Evolutionary conservation across 2,329 filamentous ascomycete genomes (phyloP).

Genomic region (Penicillium corylophilum): DNA sequence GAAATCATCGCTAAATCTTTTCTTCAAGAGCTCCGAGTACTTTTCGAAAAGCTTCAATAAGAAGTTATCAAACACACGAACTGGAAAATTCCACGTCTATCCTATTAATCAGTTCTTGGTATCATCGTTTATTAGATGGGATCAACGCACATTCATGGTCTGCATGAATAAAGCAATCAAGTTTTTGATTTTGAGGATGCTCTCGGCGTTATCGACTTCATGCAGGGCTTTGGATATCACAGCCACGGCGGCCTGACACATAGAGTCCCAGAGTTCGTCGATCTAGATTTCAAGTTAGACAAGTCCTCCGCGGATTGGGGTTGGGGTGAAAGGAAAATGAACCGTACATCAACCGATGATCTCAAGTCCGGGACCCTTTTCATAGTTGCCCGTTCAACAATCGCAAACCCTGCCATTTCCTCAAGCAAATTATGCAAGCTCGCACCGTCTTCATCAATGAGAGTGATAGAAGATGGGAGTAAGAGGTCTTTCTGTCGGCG

Average conservation of each 20-base stretch:
- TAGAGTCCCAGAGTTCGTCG: constrained; percentile 98
- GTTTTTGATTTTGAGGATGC: constrained; percentile 90
- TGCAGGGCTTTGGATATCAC: constrained; percentile 77
- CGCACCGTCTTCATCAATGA: constrained; percentile 78
- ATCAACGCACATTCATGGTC: constrained; percentile 78
- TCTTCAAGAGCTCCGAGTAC: constrained; percentile 88
- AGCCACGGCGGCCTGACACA: constrained; percentile 83
- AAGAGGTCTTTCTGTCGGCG: constrained; percentile 89
- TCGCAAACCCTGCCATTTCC: constrained; percentile 92
- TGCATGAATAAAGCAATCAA: constrained; percentile 93
- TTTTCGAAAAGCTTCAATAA: constrained; percentile 88
- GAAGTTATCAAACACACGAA: constrained; percentile 76
- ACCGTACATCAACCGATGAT: constrained; percentile 70
- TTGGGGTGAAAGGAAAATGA: not conserved
- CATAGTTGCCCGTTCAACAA: constrained; percentile 94
- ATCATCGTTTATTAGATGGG: not conserved
- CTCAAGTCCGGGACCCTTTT: constrained; percentile 79
- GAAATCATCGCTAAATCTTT: constrained; percentile 91
- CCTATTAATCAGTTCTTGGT: constrained; percentile 8
- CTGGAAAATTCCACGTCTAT: constrained; percentile 85
- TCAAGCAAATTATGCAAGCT: constrained; percentile 89
- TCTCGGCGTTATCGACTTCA: constrained; percentile 82
- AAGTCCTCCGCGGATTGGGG: not conserved
- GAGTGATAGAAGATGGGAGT: constrained; percentile 70
- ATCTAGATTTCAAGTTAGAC: constrained; percentile 53